Evolutionary conservation across 129 eudicot genomes (phyloP), one percentile per base, ranked within the genome.

Genomic region (Kitagawia praeruptora): DNA sequence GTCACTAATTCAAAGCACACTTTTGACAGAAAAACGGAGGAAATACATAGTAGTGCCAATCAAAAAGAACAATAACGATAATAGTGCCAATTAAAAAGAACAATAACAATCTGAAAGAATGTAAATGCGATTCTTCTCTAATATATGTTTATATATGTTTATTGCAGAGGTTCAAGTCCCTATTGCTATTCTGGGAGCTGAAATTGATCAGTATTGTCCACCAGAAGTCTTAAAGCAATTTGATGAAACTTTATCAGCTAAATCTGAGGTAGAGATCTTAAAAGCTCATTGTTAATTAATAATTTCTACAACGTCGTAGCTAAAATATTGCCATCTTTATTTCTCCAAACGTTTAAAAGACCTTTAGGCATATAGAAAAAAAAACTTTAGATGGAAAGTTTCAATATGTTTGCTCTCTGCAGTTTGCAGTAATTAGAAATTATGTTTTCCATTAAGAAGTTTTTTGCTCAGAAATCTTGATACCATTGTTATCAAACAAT

Each of bases 141-240:
- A 18, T 28, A n/a, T n/a, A n/a, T n/a, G n/a, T 48, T 23, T 46
- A 6, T 48, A 28, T 16, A 47, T 75, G 1, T 31, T 27, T 37
- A 12, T 53, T 38, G 34, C 85, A 88, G 91, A 79, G 71, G 79
- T 79, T n/a, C 81, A 82, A 79, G 80, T 75, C 64, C 96, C 89
- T 53, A 83, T 83, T 74, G 86, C 96, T 8, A 77, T 90, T 14
- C 72, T 88, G 70, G 92, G 89, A 56, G 92, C 92, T 58, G 90
- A 88, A 73, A 19, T 40, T 18, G 92, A 90, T 81, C 25, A 74
- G 3, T 7, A 14, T 49, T 40, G 81, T 19, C 84, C 90, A 47
- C 85, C 86, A 8, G 93, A 87, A 58, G 73, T 77, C 34, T 1
- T 87, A 53, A 87, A 80, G 64, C 67, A 67, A 19, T n/a, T 85